Base-by-base conservation (phyloP, 768 basidiomycete genomes). In the Mycena metata region DNA sequence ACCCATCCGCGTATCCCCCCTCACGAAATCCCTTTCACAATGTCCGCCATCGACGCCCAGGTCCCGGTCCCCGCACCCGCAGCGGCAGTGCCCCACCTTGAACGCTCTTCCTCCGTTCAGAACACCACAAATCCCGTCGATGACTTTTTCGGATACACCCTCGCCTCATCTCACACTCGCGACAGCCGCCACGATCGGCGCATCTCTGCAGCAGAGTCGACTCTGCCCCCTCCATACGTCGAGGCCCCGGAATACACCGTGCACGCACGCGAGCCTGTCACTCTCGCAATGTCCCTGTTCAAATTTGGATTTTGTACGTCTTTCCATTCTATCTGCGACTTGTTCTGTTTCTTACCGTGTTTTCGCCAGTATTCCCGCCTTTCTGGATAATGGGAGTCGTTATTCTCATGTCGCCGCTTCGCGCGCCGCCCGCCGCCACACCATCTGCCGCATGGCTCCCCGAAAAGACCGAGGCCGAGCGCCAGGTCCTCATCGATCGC, bases 331-430 rank as follows among this genome's bases (percentile, higher is more conserved):
- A 52, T 10, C 21, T 24, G 13, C 5, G 17, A 0, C 24, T 36
- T 17, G 17, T 10, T n/a, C 43, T 36, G 19, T 7, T 49, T 52
- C 26, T 67, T 56, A 65, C 67, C 61, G 50, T 52, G 30, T 16
- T 49, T 23, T 60, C 21, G 30, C 26, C 56, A 90, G 89, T 90
- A 58, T 90, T 90, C 75, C 87, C 86, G 2, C 80, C 85, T 45
- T 90, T 90, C 75, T 90, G 89, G 89, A 80, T 85, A 43, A 78
- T 89, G 59, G 88, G 89, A n/a, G 81, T 84, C 41, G 79, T 86
- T 73, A 87, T 90, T 72, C 82, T 90, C 30, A 75, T 86, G 52
- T 84, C 83, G 10, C 88, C 89, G 8, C 76, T 90, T 50, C 85
- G 82, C 47, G 81, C 84, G 43, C 82, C 84, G 10, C 76, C 78